Percentiles rank a stretch among this genome's conserved stretches.
phyloP scores from a whole-genome alignment of 75 land plant species.

The Pinus tabuliformis region DNA sequence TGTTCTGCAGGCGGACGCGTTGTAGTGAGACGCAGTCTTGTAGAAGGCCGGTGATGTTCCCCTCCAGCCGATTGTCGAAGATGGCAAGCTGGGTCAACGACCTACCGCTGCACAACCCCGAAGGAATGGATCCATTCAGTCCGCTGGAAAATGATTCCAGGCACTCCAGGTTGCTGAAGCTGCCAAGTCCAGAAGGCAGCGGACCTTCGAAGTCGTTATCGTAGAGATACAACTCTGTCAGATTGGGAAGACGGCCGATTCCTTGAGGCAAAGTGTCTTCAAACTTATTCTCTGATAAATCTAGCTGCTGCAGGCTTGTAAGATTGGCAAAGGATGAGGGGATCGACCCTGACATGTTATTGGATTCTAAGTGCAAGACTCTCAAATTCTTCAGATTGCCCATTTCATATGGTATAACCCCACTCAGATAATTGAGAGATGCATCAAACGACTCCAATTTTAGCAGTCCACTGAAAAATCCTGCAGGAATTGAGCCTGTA shows the following conservation, averaged over 20 bases:
- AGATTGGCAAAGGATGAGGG: constrained; percentile 21
- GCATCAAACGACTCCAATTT: constrained; percentile 35
- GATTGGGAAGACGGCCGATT: constrained; percentile 9
- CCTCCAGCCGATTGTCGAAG: constrained; percentile 13
- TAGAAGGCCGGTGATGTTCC: no score
- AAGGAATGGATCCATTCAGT: constrained; percentile 32
- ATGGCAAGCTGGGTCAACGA: constrained; percentile 15
- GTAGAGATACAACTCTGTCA: constrained; percentile 17
- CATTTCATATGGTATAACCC: constrained; percentile 17
- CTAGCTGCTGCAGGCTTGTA: neutral
- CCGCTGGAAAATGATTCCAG: constrained; percentile 35
- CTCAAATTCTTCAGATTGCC: constrained; percentile 14
- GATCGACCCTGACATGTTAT: constrained; percentile 19
- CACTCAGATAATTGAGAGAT: constrained; percentile 33
- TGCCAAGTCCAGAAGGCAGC: constrained; percentile 32
- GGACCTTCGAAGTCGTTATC: constrained; percentile 34
- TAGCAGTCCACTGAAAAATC: constrained; percentile 5
- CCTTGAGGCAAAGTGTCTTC: constrained; percentile 20
- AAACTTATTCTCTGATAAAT: constrained; percentile 32
- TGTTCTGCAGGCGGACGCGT: constrained; percentile 31
- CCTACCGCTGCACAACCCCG: constrained; percentile 24
- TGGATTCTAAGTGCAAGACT: constrained; percentile 6
- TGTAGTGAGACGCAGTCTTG: constrained; percentile 17
- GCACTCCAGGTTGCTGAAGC: constrained; percentile 11
- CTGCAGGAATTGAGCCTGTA: constrained; percentile 55